Evolutionary conservation across 2,329 filamentous ascomycete species (phyloP).

Genomic region (Pseudogymnoascus sp.): DNA sequence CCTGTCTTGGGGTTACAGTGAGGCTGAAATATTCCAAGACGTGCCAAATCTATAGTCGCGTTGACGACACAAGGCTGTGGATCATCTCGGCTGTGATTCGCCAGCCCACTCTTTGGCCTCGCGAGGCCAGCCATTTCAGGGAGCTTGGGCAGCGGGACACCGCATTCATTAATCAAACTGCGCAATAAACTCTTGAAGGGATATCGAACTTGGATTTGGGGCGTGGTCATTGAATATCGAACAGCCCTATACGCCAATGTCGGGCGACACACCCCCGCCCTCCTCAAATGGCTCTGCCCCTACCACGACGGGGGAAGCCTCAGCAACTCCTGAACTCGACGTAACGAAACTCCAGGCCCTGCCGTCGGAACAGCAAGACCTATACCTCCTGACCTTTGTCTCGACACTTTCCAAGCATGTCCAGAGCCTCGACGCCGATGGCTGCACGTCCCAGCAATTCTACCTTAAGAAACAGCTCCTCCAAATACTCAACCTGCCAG

Average conservation of each 20-base stretch:
- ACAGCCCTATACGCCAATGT: conserved; percentile 18
- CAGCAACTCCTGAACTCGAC: conserved; percentile 70
- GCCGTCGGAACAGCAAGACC: conserved; percentile 88
- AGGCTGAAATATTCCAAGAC: conserved; percentile 7
- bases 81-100: conserved; percentile 5
- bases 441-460: conserved; percentile 80
- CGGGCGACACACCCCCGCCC: conserved; percentile 21
- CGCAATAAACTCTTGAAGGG: not conserved
- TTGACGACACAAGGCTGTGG: not conserved
- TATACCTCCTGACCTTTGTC: conserved; percentile 85
- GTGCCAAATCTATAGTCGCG: not conserved
- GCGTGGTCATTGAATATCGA: not conserved
- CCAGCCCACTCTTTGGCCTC: conserved; percentile 4
- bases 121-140: conserved; percentile 1
- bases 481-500: conserved; percentile 75
- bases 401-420: conserved; percentile 77
- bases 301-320: conserved; percentile 31
- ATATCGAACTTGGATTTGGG: conserved; percentile 2
- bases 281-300: conserved; percentile 28
- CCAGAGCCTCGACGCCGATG: conserved; percentile 61
- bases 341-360: conserved; percentile 80
- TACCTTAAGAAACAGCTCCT: conserved; percentile 91
- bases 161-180: not conserved
- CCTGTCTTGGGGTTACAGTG: not conserved
- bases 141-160: conserved; percentile 1